Evolutionary conservation across 257 asterid species (phyloP), one percentile per base, ranked within the genome.

Genomic region (Ballota nigra): DNA sequence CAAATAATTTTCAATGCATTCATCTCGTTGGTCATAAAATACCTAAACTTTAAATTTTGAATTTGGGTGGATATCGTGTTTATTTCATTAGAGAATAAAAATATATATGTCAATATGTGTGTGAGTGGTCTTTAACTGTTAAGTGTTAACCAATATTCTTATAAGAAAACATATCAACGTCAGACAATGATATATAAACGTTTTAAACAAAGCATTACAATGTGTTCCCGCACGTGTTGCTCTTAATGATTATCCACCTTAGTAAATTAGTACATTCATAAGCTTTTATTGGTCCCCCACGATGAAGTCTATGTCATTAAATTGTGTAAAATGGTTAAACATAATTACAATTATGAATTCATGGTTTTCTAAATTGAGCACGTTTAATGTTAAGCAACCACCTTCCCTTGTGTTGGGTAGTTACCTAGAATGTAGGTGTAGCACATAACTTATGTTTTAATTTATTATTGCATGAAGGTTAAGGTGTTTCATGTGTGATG

Each of bases 351-450:
- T 19, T 31, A 63, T 22, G 31, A 52, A 26, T 13, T 13, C 19
- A 51, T 24, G 31, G 6, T 53, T 49, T 53, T 73, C 72, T 67
- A n/a, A 26, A 73, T 64, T 53, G 38, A 65, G 72, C 60, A 73
- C 36, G 47, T 63, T 53, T 73, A 53, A 64, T 38, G 66, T 40
- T 53, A 15, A 4, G 66, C 33, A 11, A 16, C 7, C 22, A 65
- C 52, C 63, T 15, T 22, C 23, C 3, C 22, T 33, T 52, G 23
- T 68, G 55, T 53, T 33, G 36, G 45, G 59, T 41, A 41, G 49
- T 13, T 45, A 45, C 20, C 19, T 45, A 45, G 53, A 57, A 29
- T 70, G 58, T 45, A 45, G 53, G 53, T 45, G 53, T 22, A 60
- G 69, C 26, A 28, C 52, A 45, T 45, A 43, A 34, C 58, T 71